A percentile compares a stretch with the other conserved stretches of the same genome.
These are phyloP conservation scores for Rhododendron kiyosumense DNA, from an alignment of 148 eudicot genomes.

Conservation along the genomic window DNA sequence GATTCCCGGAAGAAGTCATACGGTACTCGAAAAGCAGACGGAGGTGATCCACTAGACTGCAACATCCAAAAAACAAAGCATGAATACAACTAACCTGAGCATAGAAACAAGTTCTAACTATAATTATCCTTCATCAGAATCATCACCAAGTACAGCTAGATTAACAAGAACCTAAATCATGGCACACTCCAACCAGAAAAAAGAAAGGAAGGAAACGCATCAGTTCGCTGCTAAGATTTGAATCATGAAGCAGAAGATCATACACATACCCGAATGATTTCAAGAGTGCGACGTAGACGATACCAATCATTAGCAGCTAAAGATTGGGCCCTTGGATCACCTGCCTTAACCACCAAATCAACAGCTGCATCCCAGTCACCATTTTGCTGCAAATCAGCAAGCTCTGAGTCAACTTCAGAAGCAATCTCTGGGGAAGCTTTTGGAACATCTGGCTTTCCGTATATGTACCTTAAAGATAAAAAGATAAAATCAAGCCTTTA, in stretches of 20 bases:
- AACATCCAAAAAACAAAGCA: slow-evolving; percentile 15
- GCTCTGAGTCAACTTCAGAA: slow-evolving; percentile 64
- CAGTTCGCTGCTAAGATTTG: neutral
- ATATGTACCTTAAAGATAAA: slow-evolving; percentile 54
- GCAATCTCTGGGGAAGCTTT: slow-evolving; percentile 67
- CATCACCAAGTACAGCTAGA: neutral
- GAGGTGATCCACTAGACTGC: slow-evolving; percentile 88
- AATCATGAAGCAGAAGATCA: neutral
- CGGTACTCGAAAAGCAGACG: slow-evolving; percentile 80
- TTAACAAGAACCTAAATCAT: neutral
- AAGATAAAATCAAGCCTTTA: neutral
- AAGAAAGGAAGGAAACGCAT: neutral
- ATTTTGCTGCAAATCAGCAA: slow-evolving; percentile 45
- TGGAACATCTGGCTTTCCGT: slow-evolving; percentile 97
- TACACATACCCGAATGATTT: neutral
- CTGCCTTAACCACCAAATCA: slow-evolving; percentile 66
- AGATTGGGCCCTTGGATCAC: slow-evolving; percentile 68
- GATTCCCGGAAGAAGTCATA: slow-evolving; percentile 70
- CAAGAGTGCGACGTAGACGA: neutral
- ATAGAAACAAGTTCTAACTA: too few relatives aligned
- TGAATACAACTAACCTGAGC: slow-evolving; percentile 5
- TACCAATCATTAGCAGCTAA: slow-evolving; percentile 38
- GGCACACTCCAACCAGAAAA: neutral
- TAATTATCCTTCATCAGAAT: too few relatives aligned
- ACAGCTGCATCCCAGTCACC: slow-evolving; percentile 92